Evolutionary conservation across 2,329 filamentous ascomycete species (phyloP).

Genomic region (Ophiostoma tasmaniense): DNA sequence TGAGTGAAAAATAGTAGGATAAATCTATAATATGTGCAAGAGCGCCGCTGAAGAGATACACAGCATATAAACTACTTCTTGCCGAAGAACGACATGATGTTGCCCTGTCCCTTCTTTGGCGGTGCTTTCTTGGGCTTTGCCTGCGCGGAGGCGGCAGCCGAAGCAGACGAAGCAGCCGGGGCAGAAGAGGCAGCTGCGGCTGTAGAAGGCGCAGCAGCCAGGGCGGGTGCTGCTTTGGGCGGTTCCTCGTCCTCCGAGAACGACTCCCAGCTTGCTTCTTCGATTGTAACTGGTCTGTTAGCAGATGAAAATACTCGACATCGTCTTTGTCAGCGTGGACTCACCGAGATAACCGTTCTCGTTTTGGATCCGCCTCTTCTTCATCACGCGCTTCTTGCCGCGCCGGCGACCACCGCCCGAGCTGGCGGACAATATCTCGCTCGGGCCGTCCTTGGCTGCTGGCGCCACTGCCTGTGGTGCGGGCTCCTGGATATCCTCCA

Average conservation of each 20-base stretch:
- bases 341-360: constrained; percentile 83
- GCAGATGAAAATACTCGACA: neutral
- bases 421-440: constrained; percentile 41
- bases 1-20: neutral
- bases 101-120: constrained; percentile 60
- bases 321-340: constrained; percentile 22
- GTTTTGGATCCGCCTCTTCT: constrained; percentile 79
- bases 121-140: constrained; percentile 47
- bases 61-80: constrained; percentile 51
- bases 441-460: constrained; percentile 28
- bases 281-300: constrained; percentile 60
- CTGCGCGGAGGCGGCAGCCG: constrained; percentile 33
- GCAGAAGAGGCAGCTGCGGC: constrained; percentile 21
- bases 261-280: constrained; percentile 80
- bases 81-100: constrained; percentile 84
- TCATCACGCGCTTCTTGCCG: constrained; percentile 71
- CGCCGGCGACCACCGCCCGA: constrained; percentile 55
- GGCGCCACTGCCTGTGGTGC: constrained; percentile 30
- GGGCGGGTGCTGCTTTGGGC: constrained; percentile 35
- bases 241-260: constrained; percentile 81
- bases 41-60: neutral
- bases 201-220: neutral
- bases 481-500: constrained; percentile 20
- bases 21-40: neutral
- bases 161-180: constrained; percentile 22